phyloP scores from a whole-genome alignment of 2,329 filamentous ascomycete genomes.

The Tolypocladium ophioglossoides region DNA sequence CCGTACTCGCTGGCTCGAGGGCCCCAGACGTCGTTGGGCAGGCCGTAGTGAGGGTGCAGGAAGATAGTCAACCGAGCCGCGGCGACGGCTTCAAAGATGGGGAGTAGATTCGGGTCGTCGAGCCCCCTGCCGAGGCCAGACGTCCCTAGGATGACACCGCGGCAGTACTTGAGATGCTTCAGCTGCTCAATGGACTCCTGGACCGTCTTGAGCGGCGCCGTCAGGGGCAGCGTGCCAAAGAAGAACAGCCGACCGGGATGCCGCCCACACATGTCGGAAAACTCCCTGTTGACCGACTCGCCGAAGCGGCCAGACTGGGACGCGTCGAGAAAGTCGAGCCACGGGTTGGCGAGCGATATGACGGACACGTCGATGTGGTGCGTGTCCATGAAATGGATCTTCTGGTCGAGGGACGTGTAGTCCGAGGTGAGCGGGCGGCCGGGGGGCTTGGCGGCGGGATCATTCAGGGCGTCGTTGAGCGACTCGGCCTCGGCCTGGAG shows the following conservation, averaged over 20 bases:
- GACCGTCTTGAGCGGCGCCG: conserved; percentile 51
- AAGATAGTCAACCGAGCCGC: conserved; percentile 59
- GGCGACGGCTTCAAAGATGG: conserved; percentile 61
- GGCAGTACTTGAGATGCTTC: conserved; percentile 51
- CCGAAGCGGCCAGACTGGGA: conserved; percentile 54
- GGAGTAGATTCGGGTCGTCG: conserved; percentile 64
- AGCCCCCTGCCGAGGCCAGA: conserved; percentile 69
- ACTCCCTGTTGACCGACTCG: conserved; percentile 62
- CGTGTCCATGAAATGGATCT: conserved; percentile 78
- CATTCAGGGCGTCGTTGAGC: conserved; percentile 39
- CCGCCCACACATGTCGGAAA: conserved; percentile 58
- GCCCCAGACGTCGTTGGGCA: conserved; percentile 72
- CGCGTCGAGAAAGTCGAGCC: conserved; percentile 71
- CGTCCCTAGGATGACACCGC: conserved; percentile 84
- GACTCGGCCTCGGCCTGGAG: conserved; percentile 39
- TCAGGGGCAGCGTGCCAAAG: conserved; percentile 73
- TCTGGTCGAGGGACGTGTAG: conserved; percentile 71
- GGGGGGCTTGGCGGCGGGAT: conserved; percentile 46
- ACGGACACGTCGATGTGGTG: conserved; percentile 77
- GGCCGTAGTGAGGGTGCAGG: conserved; percentile 84
- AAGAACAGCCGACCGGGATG: conserved; percentile 64
- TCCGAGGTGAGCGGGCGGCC: conserved; percentile 76
- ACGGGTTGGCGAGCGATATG: conserved; percentile 84
- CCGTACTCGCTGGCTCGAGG: conserved; percentile 64
- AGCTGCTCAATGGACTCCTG: conserved; percentile 56